Base-by-base conservation (phyloP, 768 basidiomycete genomes). In the Phanerodontia chrysosporium region DNA sequence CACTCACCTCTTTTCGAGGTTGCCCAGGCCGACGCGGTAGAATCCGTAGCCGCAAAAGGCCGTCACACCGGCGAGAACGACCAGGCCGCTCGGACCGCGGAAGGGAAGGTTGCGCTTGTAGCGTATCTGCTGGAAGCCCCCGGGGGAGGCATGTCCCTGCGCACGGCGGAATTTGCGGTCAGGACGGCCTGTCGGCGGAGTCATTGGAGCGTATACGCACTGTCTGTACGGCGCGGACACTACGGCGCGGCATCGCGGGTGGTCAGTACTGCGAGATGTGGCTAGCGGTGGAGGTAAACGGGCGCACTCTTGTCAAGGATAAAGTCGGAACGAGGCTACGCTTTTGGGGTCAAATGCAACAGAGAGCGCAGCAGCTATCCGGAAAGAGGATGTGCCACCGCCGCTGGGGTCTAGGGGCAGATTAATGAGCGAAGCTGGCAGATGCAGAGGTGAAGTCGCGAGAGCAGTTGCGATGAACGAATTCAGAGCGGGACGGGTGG, bases 51-150 rank as follows among this genome's bases (percentile, higher is more conserved):
- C 86, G 74, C 92, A 96, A 64, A 98, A 78, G 60, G 83, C 87
- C 62, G 85, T 84, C 65, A 95, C 90, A n/a, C 85, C 89, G 55
- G 85, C 89, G 63, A 98, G 89, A 67, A 98, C 85, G 63, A 82
- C 87, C 57, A 87, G 78, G 24, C 92, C 94, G 32, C 92, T 84
- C 55, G 92, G 93, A 2, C 92, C 92, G 59, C 90, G 84, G 70
- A 92, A 78, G 48, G 96, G 95, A 49, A 98, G 83, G 74, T 95
- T 96, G 65, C 96, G 90, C 74, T 94, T 95, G 83, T 98, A 99
- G 74, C 88, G 88, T 76, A 99, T 76, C 28, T 88, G 76, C 70
- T 92, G 94, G 75, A 96, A 99, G 1, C 96, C 96, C 62, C 94
- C 95, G 46, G 85, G 44, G 96, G 96, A 66, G 96, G 96, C 86